These are phyloP conservation scores for Lanzia echinophila DNA, from an alignment of 2,329 filamentous ascomycete species.

Conservation along the genomic window DNA sequence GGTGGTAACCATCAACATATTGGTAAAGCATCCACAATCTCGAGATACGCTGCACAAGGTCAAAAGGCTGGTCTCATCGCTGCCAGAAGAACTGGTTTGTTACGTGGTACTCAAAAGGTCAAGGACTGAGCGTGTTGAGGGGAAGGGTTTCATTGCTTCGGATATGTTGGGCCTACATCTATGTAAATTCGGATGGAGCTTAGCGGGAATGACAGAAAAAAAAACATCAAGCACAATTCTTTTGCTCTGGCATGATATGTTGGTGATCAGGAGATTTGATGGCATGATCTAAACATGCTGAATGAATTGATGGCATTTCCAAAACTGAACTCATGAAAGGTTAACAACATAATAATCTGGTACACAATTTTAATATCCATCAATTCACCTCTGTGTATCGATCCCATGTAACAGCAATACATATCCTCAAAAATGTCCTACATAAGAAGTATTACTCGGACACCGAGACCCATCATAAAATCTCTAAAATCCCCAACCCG, in stretches of 20 bases:
- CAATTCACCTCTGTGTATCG: neutral
- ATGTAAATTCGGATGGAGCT: conserved; percentile 31
- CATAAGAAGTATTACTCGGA: neutral
- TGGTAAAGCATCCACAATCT: conserved; percentile 99
- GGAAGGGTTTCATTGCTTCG: conserved; percentile 28
- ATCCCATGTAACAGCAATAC: neutral
- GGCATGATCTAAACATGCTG: conserved; percentile 7
- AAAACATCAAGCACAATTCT: conserved; percentile 16
- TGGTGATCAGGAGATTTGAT: conserved; percentile 12
- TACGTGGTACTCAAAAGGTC: conserved; percentile 99
- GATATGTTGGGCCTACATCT: conserved; percentile 31
- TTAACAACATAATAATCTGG: neutral
- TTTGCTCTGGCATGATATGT: conserved; percentile 9
- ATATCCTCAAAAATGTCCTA: neutral
- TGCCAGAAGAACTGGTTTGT: conserved; percentile 97
- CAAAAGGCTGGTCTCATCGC: conserved; percentile 99
- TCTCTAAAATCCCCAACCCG: conserved; percentile 12
- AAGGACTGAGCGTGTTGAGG: conserved; percentile 66
- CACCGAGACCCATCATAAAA: neutral
- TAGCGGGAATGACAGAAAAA: conserved; percentile 31
- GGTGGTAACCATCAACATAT: conserved; percentile 97
- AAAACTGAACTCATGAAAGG: neutral
- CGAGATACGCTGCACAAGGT: conserved; percentile 92
- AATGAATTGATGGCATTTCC: conserved; percentile 10
- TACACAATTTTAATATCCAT: neutral